Conservation (phyloP, 2,329 filamentous ascomycete species). For the Thelonectria blattea region DNA sequence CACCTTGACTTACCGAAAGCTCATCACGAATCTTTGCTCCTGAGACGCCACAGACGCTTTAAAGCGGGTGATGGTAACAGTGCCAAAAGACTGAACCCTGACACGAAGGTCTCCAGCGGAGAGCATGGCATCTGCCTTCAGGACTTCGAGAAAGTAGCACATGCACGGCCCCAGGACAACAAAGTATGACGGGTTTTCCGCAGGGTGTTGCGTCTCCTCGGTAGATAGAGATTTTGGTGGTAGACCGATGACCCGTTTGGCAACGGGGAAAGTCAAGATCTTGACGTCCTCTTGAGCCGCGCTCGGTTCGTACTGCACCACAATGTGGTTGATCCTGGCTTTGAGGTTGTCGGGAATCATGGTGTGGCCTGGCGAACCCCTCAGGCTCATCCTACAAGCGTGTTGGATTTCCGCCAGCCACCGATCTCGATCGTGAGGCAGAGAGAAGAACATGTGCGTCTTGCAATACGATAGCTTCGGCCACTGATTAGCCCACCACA, state of each 20-base stretch:
- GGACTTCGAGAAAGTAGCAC: slow-evolving; percentile 59
- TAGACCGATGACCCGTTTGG: slow-evolving; percentile 52
- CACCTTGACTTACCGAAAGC: slow-evolving; percentile 54
- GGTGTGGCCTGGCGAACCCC: slow-evolving; percentile 43
- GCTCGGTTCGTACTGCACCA: slow-evolving; percentile 52
- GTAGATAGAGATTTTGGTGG: slow-evolving; percentile 48
- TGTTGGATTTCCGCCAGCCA: slow-evolving; percentile 56
- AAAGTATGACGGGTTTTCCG: slow-evolving; percentile 60
- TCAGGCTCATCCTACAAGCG: slow-evolving; percentile 48
- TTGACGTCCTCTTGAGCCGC: slow-evolving; percentile 36
- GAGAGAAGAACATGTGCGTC: slow-evolving; percentile 55
- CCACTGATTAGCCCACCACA: slow-evolving; percentile 60
- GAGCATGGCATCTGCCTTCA: slow-evolving; percentile 51
- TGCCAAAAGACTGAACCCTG: slow-evolving; percentile 56
- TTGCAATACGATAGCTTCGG: slow-evolving; percentile 54
- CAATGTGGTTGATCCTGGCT: slow-evolving; percentile 52
- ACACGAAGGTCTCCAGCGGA: slow-evolving; percentile 55
- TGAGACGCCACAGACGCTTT: slow-evolving; percentile 56
- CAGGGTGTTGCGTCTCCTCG: slow-evolving; percentile 52
- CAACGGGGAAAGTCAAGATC: slow-evolving; percentile 57
- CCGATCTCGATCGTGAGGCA: slow-evolving; percentile 56
- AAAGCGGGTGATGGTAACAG: slow-evolving; percentile 59
- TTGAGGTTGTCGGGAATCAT: slow-evolving; percentile 55
- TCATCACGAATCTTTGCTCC: slow-evolving; percentile 62
- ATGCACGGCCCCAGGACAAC: slow-evolving; percentile 60